phyloP scores from a whole-genome alignment of 1,284 basidiomycete species.

The Tausonia pullulans region DNA sequence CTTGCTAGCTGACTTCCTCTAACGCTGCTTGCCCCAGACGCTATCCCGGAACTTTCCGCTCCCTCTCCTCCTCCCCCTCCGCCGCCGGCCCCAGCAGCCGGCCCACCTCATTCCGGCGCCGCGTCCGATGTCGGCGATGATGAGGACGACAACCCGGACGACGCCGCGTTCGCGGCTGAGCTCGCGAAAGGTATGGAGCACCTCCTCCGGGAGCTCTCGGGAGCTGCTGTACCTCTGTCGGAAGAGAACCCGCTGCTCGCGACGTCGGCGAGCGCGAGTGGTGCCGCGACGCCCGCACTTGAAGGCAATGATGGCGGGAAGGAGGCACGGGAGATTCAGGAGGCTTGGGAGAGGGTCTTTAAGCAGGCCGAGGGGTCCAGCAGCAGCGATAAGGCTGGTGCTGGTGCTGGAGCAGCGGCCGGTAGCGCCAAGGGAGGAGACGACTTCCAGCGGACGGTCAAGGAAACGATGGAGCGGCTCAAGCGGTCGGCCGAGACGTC shows the following conservation, averaged over 20 bases:
- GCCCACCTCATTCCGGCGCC: constrained; percentile 23
- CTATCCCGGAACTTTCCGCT: constrained; percentile 26
- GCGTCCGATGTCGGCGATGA: constrained; percentile 26
- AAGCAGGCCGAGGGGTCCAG: constrained; percentile 18
- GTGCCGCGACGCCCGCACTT: no score
- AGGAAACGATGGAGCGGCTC: constrained; percentile 61
- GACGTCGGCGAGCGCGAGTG: no score
- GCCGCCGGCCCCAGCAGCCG: constrained; percentile 19
- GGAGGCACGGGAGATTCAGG: no score
- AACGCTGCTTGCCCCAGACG: constrained; percentile 38
- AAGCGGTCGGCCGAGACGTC: constrained; percentile 23
- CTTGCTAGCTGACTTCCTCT: constrained; percentile 4
- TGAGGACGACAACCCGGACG: constrained; percentile 35
- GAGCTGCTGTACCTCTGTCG: constrained; percentile 19
- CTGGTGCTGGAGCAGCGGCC: no score
- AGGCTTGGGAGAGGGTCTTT: constrained; percentile 14
- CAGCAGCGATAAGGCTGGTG: constrained; percentile 19
- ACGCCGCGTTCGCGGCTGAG: constrained; percentile 53
- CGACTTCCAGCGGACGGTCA: constrained; percentile 64
- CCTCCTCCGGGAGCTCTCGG: constrained; percentile 59
- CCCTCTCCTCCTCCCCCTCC: constrained; percentile 27
- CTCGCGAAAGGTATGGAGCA: constrained; percentile 72
- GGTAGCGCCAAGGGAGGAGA: constrained; percentile 22
- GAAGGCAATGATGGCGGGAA: no score
- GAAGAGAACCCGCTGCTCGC: no score